These are phyloP conservation scores for Scutellaria galericulata DNA, from an alignment of 257 asterid genomes.

Conservation along the genomic window DNA sequence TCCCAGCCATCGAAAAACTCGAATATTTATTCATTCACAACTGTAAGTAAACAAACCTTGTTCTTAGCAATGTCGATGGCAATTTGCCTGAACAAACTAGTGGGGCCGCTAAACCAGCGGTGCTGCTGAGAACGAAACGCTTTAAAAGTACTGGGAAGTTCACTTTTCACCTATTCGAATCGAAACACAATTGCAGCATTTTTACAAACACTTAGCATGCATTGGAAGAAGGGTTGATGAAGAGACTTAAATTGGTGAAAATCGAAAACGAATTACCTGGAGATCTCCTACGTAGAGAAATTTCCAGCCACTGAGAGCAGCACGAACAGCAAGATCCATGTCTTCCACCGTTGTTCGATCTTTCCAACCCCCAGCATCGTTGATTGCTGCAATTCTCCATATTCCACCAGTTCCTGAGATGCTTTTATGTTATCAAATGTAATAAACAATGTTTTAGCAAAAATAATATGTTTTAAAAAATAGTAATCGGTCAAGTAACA, in stretches of 20 bases:
- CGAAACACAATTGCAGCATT: background rate
- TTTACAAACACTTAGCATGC: background rate
- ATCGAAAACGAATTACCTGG: conserved; percentile 17
- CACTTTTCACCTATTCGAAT: conserved; percentile 60
- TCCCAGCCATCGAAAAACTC: background rate
- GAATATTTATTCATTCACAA: background rate
- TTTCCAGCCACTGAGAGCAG: conserved; percentile 50
- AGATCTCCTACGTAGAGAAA: conserved; percentile 41
- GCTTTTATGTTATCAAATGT: background rate
- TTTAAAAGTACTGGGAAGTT: conserved; percentile 67
- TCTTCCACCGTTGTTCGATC: conserved; percentile 50
- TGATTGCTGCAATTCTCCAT: conserved; percentile 49
- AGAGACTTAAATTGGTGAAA: background rate
- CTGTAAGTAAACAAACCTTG: conserved; percentile 44
- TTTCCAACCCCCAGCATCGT: conserved; percentile 54
- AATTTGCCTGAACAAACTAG: conserved; percentile 63
- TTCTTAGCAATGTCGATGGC: conserved; percentile 53
- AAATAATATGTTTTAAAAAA: too few species aligned
- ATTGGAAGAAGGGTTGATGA: background rate
- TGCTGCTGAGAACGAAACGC: conserved; percentile 71
- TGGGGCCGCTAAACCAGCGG: conserved; percentile 79
- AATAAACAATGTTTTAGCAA: too few species aligned
- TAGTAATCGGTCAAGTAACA: too few species aligned
- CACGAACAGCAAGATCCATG: conserved; percentile 53
- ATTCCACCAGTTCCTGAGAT: conserved; percentile 48